Percentiles rank a stretch among this genome's conserved stretches.
These are phyloP conservation scores for Ceratonia siliqua DNA, from an alignment of 306 rosid species.

Conservation along the genomic window DNA sequence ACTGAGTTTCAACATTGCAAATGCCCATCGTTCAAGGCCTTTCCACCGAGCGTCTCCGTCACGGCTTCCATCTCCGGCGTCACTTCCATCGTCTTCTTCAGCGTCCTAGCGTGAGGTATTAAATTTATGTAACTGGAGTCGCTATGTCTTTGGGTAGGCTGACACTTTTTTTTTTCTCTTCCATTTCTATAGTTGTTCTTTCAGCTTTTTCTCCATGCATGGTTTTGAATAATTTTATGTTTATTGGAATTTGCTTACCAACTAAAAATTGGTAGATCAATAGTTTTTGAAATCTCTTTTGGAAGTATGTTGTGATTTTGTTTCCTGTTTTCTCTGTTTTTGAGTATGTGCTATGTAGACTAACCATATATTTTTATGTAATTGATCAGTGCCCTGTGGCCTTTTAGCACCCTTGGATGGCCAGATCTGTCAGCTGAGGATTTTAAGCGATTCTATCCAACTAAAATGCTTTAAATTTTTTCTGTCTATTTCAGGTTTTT, in stretches of 20 bases:
- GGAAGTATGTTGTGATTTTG: background rate
- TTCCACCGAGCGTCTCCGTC: too few relatives aligned
- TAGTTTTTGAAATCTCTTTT: slow-evolving; percentile 8
- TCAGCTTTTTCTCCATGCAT: background rate
- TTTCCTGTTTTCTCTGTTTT: background rate
- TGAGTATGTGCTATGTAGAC: background rate
- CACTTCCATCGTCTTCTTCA: too few relatives aligned
- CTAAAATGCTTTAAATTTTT: slow-evolving; percentile 64
- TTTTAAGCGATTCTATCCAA: slow-evolving; percentile 83
- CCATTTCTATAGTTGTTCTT: background rate
- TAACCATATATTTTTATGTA: background rate
- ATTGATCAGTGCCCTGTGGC: slow-evolving; percentile 88
- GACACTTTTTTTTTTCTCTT: background rate
- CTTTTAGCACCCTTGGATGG: slow-evolving; percentile 99
- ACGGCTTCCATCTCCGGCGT: too few relatives aligned
- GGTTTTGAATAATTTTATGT: background rate
- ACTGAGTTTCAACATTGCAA: too few relatives aligned
- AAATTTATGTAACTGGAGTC: slow-evolving; percentile 7
- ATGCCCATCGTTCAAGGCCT: too few relatives aligned
- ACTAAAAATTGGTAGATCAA: background rate
- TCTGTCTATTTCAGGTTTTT: background rate
- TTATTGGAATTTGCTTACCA: background rate
- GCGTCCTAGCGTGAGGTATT: background rate
- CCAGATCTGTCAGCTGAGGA: slow-evolving; percentile 80
- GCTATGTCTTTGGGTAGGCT: background rate